Percentiles rank a stretch among this genome's conserved stretches.
Evolutionary conservation across 1,284 basidiomycete species (phyloP).

Genomic region (Fomitopsis pinicola): DNA sequence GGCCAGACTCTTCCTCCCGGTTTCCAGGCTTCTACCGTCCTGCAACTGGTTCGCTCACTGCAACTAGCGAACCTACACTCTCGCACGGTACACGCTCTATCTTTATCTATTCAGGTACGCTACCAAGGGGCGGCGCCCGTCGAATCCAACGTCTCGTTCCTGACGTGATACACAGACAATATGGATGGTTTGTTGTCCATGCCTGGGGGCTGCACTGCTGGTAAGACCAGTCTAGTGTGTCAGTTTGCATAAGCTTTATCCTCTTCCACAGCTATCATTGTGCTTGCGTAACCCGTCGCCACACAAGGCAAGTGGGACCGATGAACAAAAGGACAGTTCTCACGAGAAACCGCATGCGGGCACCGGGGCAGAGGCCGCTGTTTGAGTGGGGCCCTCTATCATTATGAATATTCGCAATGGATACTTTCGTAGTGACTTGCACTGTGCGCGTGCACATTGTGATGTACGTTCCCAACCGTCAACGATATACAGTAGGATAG

Average conservation of each 20-base stretch:
- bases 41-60: conserved; percentile 44
- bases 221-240: conserved; percentile 1
- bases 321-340: background rate
- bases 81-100: conserved; percentile 22
- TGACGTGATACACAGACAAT: background rate
- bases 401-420: no score
- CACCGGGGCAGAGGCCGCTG: background rate
- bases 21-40: conserved; percentile 50
- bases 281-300: background rate
- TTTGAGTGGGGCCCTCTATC: no score
- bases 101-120: conserved; percentile 30
- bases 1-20: conserved; percentile 43
- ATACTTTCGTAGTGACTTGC: no score
- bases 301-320: background rate
- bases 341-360: background rate
- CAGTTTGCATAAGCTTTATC: background rate
- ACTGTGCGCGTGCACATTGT: no score
- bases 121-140: background rate
- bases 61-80: conserved; percentile 34
- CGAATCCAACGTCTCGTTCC: background rate
- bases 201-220: background rate
- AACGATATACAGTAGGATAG: no score
- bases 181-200: conserved; percentile 1
- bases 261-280: background rate
- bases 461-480: no score